Percentiles rank a stretch among this genome's conserved stretches.
Conservation (phyloP, 2,329 filamentous ascomycete genomes). For the Coccinonectria pachysandricola region DNA sequence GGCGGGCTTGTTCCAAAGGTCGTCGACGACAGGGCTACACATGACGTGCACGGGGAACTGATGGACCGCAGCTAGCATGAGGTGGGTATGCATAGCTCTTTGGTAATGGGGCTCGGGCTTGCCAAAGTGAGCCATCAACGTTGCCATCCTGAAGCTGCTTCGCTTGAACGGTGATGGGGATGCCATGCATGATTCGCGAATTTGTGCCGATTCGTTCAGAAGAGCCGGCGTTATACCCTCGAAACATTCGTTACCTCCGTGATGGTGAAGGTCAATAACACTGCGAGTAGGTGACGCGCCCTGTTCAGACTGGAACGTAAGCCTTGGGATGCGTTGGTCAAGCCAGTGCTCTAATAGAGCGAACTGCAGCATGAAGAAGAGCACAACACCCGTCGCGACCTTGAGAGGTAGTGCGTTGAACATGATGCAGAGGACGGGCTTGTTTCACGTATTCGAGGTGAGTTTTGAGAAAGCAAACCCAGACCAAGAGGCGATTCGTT, state of each 20-base stretch:
- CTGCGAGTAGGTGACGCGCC: no score
- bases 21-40: not conserved
- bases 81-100: not conserved
- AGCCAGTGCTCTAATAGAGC: constrained; percentile 1
- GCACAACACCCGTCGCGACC: not conserved
- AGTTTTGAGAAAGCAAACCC: no score
- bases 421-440: no score
- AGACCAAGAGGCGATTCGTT: no score
- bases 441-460: no score
- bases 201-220: not conserved
- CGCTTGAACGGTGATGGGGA: constrained; percentile 1
- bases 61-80: no score
- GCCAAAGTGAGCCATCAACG: constrained; percentile 1
- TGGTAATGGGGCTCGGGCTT: constrained; percentile 1
- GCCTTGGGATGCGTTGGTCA: not conserved
- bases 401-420: not conserved
- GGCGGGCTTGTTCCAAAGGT: constrained; percentile 3
- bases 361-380: not conserved
- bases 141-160: constrained; percentile 1
- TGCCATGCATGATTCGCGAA: not conserved
- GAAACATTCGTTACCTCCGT: no score
- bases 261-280: no score
- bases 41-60: constrained; percentile 1
- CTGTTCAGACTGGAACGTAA: no score
- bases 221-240: no score